Percentiles rank a stretch among this genome's conserved stretches.
Evolutionary conservation across 768 basidiomycete species (phyloP).

Genomic region (Suillus brevipes): DNA sequence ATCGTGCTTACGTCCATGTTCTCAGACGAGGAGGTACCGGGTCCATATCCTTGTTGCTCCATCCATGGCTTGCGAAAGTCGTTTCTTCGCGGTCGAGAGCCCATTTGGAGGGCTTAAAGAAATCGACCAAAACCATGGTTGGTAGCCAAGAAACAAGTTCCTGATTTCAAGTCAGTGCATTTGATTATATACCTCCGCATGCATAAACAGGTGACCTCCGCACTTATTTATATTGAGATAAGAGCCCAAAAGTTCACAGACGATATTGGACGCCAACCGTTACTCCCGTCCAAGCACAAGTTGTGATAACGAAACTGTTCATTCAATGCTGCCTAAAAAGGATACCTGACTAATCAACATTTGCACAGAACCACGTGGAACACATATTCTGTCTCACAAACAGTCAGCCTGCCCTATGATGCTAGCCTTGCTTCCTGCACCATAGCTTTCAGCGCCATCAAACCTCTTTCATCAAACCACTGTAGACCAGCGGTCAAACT

Average conservation of each 20-base stretch:
- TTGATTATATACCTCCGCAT: neutral
- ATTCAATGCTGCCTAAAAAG: neutral
- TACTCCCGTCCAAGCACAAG: neutral
- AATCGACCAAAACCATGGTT: constrained; percentile 15
- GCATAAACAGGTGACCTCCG: neutral
- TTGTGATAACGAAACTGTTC: neutral
- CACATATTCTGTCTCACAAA: neutral
- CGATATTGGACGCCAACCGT: neutral
- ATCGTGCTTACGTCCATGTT: constrained; percentile 53
- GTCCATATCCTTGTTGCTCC: constrained; percentile 79
- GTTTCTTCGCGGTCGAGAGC: constrained; percentile 51
- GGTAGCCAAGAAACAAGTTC: neutral
- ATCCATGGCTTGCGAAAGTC: constrained; percentile 53
- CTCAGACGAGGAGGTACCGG: constrained; percentile 61
- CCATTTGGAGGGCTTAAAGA: constrained; percentile 44
- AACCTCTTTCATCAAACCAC: neutral
- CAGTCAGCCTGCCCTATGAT: constrained; percentile 3
- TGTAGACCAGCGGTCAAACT: constrained; percentile 1
- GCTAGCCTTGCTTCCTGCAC: neutral
- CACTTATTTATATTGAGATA: constrained; percentile 11
- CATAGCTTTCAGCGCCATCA: neutral
- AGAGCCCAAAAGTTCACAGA: neutral
- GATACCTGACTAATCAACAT: neutral
- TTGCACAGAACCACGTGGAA: neutral
- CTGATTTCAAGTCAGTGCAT: neutral